phyloP scores from a whole-genome alignment of 1,139 yeast species.

The Blastobotrys proliferans region DNA sequence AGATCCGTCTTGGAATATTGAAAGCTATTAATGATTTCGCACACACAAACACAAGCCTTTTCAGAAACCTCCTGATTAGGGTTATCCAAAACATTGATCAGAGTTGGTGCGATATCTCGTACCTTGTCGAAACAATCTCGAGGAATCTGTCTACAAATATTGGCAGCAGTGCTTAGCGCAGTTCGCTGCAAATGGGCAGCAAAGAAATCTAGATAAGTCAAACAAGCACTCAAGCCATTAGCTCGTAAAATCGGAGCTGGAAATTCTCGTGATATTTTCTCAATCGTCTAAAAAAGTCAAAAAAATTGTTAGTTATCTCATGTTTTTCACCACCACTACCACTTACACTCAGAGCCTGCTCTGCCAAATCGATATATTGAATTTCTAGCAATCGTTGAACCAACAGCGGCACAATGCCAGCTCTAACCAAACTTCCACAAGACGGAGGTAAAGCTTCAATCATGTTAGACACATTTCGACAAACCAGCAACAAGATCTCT shows the following conservation, averaged over 20 bases:
- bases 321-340: background rate
- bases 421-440: conserved; percentile 58
- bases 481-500: conserved; percentile 77
- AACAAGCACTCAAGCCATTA: conserved; percentile 63
- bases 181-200: conserved; percentile 87
- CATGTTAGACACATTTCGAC: conserved; percentile 79
- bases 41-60: conserved; percentile 62
- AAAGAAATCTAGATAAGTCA: conserved; percentile 80
- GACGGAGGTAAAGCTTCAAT: conserved; percentile 72
- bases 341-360: conserved; percentile 76
- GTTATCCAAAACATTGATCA: conserved; percentile 58
- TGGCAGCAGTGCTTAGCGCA: conserved; percentile 72
- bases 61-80: conserved; percentile 67
- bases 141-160: conserved; percentile 57
- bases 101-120: conserved; percentile 54
- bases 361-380: conserved; percentile 84
- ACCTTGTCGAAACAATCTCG: conserved; percentile 45
- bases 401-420: conserved; percentile 63
- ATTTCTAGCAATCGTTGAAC: conserved; percentile 69
- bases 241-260: conserved; percentile 38
- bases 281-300: conserved; percentile 29
- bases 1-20: conserved; percentile 43
- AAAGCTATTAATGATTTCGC: conserved; percentile 57
- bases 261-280: conserved; percentile 36
- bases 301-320: conserved; percentile 1